phyloP scores from a whole-genome alignment of 495 filamentous ascomycete species.

The Barbatosphaeria neglecta region DNA sequence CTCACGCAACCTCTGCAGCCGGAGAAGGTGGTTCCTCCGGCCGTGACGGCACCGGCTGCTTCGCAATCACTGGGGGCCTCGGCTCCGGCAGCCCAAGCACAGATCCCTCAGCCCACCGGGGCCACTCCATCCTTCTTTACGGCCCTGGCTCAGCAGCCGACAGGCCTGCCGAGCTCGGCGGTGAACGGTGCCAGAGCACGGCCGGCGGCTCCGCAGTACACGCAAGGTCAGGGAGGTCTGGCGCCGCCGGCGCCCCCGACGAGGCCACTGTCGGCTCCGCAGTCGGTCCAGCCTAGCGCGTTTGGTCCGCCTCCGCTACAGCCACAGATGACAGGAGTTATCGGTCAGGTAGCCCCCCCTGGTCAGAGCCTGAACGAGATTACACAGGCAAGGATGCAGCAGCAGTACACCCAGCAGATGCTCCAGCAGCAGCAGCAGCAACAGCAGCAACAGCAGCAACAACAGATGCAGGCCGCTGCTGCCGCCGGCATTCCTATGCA shows the following conservation, averaged over 20 bases:
- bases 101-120: constrained; percentile 39
- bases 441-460: constrained; percentile 13
- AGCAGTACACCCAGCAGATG: constrained; percentile 30
- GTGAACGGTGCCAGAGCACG: constrained; percentile 51
- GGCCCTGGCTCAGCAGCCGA: background rate
- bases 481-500: constrained; percentile 1
- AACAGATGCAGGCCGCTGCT: constrained; percentile 10
- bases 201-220: constrained; percentile 56
- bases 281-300: constrained; percentile 62
- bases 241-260: constrained; percentile 78
- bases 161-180: constrained; percentile 18
- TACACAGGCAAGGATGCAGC: constrained; percentile 54
- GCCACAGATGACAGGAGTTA: constrained; percentile 74
- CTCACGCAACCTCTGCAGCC: constrained; percentile 68
- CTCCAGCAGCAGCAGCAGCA: constrained; percentile 16
- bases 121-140: constrained; percentile 39
- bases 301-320: constrained; percentile 69
- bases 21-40: constrained; percentile 34
- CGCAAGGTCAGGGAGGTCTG: constrained; percentile 45
- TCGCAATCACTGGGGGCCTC: constrained; percentile 31
- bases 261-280: constrained; percentile 79
- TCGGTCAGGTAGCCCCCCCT: constrained; percentile 48
- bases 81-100: constrained; percentile 35
- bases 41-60: constrained; percentile 9
- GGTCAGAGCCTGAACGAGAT: constrained; percentile 69